Conservation (phyloP, 495 filamentous ascomycete genomes). For the Penicillium desertorum region DNA sequence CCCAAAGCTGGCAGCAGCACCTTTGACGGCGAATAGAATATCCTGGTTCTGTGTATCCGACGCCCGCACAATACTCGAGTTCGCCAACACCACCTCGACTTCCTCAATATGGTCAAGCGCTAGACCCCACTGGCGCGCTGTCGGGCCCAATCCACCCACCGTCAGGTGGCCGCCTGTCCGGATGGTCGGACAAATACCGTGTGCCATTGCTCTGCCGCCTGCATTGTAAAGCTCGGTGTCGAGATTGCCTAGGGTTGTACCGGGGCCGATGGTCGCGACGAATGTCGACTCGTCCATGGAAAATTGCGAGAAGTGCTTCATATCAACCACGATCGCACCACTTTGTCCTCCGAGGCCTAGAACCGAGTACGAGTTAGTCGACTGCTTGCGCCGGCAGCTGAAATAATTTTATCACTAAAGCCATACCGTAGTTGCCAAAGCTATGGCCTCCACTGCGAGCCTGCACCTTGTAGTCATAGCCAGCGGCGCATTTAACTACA, state of each 20-base stretch:
- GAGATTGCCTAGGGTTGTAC: constrained; percentile 61
- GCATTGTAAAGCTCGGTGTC: constrained; percentile 55
- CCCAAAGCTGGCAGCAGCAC: constrained; percentile 45
- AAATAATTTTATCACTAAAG: background rate
- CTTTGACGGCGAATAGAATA: constrained; percentile 54
- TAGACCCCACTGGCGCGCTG: constrained; percentile 62
- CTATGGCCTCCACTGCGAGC: constrained; percentile 73
- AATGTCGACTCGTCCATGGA: constrained; percentile 51
- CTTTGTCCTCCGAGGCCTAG: constrained; percentile 47
- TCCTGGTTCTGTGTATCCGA: constrained; percentile 41
- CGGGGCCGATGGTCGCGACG: constrained; percentile 65
- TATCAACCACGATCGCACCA: constrained; percentile 46
- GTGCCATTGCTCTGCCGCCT: constrained; percentile 64
- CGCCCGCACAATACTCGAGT: constrained; percentile 47
- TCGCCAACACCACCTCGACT: constrained; percentile 58
- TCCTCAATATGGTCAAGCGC: constrained; percentile 59
- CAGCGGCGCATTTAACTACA: constrained; percentile 58
- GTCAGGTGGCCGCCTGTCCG: constrained; percentile 73
- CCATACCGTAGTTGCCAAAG: constrained; percentile 56
- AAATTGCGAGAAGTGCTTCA: constrained; percentile 51
- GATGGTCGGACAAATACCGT: constrained; percentile 63
- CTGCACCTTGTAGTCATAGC: constrained; percentile 60
- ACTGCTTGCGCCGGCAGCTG: no score
- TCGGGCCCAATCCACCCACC: constrained; percentile 66
- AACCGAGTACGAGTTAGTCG: background rate